Evolutionary conservation across 2,329 filamentous ascomycete genomes (phyloP).

Genomic region (Lasiodiplodia citricola): DNA sequence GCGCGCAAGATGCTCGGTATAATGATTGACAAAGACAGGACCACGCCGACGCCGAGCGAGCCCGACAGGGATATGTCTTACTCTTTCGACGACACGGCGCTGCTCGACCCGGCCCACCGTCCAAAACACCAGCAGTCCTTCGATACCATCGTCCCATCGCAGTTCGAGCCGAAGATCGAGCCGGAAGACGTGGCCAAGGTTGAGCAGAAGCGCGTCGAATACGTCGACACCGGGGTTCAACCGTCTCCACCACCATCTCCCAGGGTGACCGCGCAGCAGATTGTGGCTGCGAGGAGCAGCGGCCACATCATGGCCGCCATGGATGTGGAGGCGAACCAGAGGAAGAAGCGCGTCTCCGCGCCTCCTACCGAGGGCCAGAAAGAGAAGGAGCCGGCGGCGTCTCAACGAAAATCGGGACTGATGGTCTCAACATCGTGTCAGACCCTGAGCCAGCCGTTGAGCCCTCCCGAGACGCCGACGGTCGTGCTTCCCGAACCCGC

Average conservation of each 20-base stretch:
- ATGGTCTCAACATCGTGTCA: slow-evolving; percentile 72
- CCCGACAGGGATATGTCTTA: slow-evolving; percentile 32
- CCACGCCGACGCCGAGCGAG: slow-evolving; percentile 12
- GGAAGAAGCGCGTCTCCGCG: slow-evolving; percentile 68
- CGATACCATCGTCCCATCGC: slow-evolving; percentile 1
- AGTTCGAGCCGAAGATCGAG: neutral
- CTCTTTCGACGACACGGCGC: slow-evolving; percentile 2
- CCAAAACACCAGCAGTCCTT: slow-evolving; percentile 13
- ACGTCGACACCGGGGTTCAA: slow-evolving; percentile 79
- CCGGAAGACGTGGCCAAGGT: slow-evolving; percentile 17
- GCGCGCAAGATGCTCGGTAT: slow-evolving; percentile 53
- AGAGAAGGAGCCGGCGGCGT: slow-evolving; percentile 23
- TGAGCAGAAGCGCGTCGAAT: slow-evolving; percentile 51
- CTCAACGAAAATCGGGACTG: slow-evolving; percentile 30
- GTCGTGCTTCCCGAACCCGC: slow-evolving; percentile 53
- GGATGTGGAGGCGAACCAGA: slow-evolving; percentile 74
- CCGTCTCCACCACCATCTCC: slow-evolving; percentile 84
- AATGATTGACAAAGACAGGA: slow-evolving; percentile 30
- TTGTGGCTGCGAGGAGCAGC: slow-evolving; percentile 33
- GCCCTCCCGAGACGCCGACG: slow-evolving; percentile 67
- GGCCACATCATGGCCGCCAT: slow-evolving; percentile 25
- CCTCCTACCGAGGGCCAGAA: slow-evolving; percentile 23
- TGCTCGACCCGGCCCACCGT: neutral
- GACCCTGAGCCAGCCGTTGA: slow-evolving; percentile 66
- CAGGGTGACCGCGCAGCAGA: slow-evolving; percentile 40